Percentiles rank a stretch among this genome's conserved stretches.
These are phyloP conservation scores for Sechiopsis laciniata DNA, from an alignment of 306 rosid species.

Conservation along the genomic window DNA sequence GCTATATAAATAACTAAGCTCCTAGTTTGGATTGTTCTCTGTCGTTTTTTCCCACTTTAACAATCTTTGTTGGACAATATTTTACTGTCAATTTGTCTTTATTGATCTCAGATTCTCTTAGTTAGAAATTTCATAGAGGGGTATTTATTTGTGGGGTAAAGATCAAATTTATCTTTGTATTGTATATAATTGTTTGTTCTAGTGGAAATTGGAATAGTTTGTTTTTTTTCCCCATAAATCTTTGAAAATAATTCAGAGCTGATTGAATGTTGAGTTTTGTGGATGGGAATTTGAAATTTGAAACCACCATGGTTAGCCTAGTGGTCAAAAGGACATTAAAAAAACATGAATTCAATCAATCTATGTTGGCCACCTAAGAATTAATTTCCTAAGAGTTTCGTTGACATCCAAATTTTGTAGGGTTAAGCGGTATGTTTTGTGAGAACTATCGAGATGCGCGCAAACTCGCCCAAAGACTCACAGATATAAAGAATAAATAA, in stretches of 20 bases:
- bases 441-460: no score
- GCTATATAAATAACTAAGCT: background rate
- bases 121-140: background rate
- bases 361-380: no score
- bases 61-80: conserved; percentile 3
- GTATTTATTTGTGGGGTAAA: conserved; percentile 5
- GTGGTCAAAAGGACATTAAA: no score
- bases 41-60: conserved; percentile 16
- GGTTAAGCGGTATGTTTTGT: no score
- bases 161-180: background rate
- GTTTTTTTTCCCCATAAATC: background rate
- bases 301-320: no score
- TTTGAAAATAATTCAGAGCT: background rate
- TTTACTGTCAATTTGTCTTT: conserved; percentile 13
- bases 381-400: no score
- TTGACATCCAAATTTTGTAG: no score
- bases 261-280: background rate
- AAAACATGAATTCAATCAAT: no score
- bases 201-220: conserved; percentile 14
- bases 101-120: background rate
- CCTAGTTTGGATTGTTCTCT: conserved; percentile 7
- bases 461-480: no score
- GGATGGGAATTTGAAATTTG: background rate
- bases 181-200: background rate
- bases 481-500: no score